A percentile compares a stretch with the other conserved stretches of the same genome.
These are phyloP conservation scores for Plantago major DNA, from an alignment of 257 asterid genomes.

Conservation along the genomic window DNA sequence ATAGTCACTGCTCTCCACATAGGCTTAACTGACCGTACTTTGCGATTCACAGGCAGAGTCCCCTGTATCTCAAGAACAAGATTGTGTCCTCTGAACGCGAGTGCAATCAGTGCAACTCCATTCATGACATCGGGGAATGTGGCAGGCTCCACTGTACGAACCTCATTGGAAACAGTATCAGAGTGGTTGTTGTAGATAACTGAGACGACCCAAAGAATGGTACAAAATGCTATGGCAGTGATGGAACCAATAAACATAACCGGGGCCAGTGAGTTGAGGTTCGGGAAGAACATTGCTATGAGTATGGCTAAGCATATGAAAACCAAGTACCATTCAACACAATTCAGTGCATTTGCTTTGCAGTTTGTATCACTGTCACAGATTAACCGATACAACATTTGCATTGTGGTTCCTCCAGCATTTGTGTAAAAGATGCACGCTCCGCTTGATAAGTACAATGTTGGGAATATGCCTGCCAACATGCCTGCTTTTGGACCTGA, in stretches of 20 bases:
- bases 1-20: constrained; percentile 63
- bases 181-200: constrained; percentile 18
- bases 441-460: constrained; percentile 61
- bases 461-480: constrained; percentile 51
- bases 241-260: constrained; percentile 46
- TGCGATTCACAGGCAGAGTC: constrained; percentile 40
- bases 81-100: constrained; percentile 73
- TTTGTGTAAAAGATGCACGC: constrained; percentile 48
- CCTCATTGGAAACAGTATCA: constrained; percentile 5
- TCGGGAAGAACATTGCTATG: constrained; percentile 49
- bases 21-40: constrained; percentile 26
- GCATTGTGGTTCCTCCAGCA: constrained; percentile 44
- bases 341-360: constrained; percentile 21
- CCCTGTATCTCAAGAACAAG: constrained; percentile 76
- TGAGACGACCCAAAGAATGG: constrained; percentile 41
- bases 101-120: constrained; percentile 41
- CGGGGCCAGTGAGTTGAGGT: constrained; percentile 41
- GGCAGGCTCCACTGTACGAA: neutral
- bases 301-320: constrained; percentile 48
- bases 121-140: constrained; percentile 32
- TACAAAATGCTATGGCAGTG: constrained; percentile 33
- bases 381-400: constrained; percentile 25
- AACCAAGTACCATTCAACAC: constrained; percentile 52
- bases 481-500: constrained; percentile 62
- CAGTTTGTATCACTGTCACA: constrained; percentile 23